Conservation (phyloP, 1,284 basidiomycete species). For the Amylostereum areolatum region DNA sequence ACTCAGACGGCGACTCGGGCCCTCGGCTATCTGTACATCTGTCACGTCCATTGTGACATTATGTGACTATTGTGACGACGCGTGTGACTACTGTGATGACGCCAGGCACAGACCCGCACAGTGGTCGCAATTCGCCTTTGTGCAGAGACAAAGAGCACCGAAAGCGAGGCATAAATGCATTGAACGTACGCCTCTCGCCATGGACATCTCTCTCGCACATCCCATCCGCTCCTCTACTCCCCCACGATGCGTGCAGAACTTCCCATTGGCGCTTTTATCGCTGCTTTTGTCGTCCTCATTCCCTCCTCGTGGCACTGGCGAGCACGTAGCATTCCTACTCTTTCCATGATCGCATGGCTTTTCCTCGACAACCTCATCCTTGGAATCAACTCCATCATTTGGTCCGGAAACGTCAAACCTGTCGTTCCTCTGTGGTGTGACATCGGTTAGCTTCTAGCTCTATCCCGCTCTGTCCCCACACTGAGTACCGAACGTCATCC, state of each 20-base stretch:
- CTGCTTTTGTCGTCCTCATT: conserved; percentile 29
- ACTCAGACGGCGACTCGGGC: too few relatives aligned
- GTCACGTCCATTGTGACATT: too few relatives aligned
- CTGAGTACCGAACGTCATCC: not conserved
- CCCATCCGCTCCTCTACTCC: not conserved
- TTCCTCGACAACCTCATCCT: conserved; percentile 43
- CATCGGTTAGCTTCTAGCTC: conserved; percentile 38
- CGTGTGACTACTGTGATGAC: too few relatives aligned
- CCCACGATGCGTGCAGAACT: not conserved
- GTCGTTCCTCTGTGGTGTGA: conserved; percentile 60
- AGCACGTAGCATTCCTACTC: conserved; percentile 51
- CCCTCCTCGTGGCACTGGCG: conserved; percentile 43
- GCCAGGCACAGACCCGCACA: too few relatives aligned
- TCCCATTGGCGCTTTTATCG: conserved; percentile 24
- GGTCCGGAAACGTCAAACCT: conserved; percentile 43
- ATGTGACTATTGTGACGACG: too few relatives aligned
- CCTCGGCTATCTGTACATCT: too few relatives aligned
- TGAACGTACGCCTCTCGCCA: not conserved
- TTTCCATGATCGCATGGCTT: conserved; percentile 56
- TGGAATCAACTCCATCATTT: conserved; percentile 51
- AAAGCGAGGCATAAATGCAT: too few relatives aligned
- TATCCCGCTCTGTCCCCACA: not conserved
- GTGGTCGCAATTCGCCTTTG: too few relatives aligned
- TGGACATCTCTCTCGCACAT: not conserved
- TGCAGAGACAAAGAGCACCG: too few relatives aligned